phyloP scores from a whole-genome alignment of 129 eudicot genomes.

The Solidago caesia region DNA sequence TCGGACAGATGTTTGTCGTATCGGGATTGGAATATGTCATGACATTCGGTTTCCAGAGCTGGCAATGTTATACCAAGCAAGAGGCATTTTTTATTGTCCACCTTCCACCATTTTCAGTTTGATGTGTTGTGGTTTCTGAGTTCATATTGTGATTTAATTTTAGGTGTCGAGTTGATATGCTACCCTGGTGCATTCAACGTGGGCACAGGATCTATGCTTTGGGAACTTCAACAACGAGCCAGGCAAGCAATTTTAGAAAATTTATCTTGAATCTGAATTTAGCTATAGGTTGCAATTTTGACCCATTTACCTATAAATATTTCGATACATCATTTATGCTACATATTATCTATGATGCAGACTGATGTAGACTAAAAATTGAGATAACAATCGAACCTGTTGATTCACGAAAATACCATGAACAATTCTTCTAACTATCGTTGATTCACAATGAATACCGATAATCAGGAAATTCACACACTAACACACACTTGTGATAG shows the following conservation, averaged over 20 bases:
- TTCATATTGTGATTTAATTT: background rate
- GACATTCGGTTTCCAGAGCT: constrained; percentile 13
- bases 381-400: no score
- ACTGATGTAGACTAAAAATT: no score
- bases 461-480: no score
- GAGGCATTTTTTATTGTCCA: background rate
- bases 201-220: background rate
- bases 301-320: background rate
- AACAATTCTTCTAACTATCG: no score
- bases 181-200: background rate
- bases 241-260: constrained; percentile 5
- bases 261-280: background rate
- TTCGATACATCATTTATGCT: background rate
- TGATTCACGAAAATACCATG: no score
- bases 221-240: constrained; percentile 2
- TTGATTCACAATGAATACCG: no score
- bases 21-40: constrained; percentile 50
- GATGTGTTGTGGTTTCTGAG: background rate
- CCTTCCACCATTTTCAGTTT: background rate
- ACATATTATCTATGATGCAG: background rate
- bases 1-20: constrained; percentile 37
- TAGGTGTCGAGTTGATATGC: constrained; percentile 3
- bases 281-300: background rate
- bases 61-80: constrained; percentile 10
- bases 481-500: no score